A percentile compares a stretch with the other conserved stretches of the same genome.
phyloP scores from a whole-genome alignment of 2,329 filamentous ascomycete genomes.

The Rhytidhysteron rufulum region DNA sequence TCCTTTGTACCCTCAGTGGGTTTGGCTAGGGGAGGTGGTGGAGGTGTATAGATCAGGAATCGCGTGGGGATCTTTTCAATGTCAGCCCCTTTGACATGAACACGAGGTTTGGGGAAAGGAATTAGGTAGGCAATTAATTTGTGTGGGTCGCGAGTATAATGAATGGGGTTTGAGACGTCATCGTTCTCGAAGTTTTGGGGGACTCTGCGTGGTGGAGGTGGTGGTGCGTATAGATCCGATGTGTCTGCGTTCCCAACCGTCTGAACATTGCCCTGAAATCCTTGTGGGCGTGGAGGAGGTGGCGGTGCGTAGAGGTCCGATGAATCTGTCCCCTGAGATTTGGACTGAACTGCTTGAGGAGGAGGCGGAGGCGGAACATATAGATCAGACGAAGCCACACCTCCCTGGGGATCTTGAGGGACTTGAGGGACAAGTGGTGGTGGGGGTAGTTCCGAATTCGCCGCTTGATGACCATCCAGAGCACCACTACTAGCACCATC shows the following conservation, averaged over 20 bases:
- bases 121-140: slow-evolving; percentile 41
- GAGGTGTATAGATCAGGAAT: slow-evolving; percentile 42
- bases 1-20: slow-evolving; percentile 39
- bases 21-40: slow-evolving; percentile 34
- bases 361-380: neutral
- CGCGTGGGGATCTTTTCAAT: slow-evolving; percentile 30
- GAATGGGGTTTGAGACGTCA: slow-evolving; percentile 26
- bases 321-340: no score
- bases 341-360: no score
- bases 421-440: neutral
- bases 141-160: slow-evolving; percentile 39
- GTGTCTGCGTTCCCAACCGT: no score
- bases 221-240: slow-evolving; percentile 6
- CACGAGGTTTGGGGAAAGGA: slow-evolving; percentile 37
- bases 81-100: slow-evolving; percentile 11
- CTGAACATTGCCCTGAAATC: neutral
- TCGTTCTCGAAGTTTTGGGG: slow-evolving; percentile 4
- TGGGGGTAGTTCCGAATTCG: no score
- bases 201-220: slow-evolving; percentile 8
- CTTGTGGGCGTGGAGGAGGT: neutral
- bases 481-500: no score
- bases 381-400: neutral
- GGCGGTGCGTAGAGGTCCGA: neutral
- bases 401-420: neutral
- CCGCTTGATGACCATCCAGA: no score